A percentile compares a stretch with the other conserved stretches of the same genome.
Evolutionary conservation across 2,329 filamentous ascomycete genomes (phyloP).

Genomic region (Fusarium abutilonis): DNA sequence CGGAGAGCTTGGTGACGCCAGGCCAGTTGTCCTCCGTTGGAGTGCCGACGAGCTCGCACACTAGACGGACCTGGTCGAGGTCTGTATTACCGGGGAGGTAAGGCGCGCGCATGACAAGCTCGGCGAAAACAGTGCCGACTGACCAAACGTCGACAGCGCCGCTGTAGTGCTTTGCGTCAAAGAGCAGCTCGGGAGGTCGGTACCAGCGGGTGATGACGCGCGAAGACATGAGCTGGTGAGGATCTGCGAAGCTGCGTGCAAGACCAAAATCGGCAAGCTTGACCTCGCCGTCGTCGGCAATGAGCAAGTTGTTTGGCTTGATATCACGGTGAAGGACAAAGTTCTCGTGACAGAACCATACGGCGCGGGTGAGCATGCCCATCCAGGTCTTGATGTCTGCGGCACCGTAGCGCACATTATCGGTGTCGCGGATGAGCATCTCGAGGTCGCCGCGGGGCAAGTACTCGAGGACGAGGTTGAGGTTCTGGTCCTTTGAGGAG

Average conservation of each 20-base stretch:
- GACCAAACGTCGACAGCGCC: conserved; percentile 95
- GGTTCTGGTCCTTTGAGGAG: conserved; percentile 94
- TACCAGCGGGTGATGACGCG: conserved; percentile 99
- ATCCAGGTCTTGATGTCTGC: conserved; percentile 99
- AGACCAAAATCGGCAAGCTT: conserved; percentile 99
- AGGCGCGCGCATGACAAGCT: conserved; percentile 83
- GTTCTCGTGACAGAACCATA: conserved; percentile 97
- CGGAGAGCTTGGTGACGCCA: conserved; percentile 81
- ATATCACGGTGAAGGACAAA: conserved; percentile 96
- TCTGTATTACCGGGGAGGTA: conserved; percentile 87
- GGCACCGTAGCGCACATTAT: conserved; percentile 80
- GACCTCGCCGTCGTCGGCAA: conserved; percentile 90
- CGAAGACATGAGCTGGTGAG: conserved; percentile 86
- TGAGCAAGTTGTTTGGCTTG: conserved; percentile 97
- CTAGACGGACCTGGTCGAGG: conserved; percentile 84
- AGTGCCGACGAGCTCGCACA: conserved; percentile 86
- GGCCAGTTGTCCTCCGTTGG: conserved; percentile 97
- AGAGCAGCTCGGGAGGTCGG: conserved; percentile 90
- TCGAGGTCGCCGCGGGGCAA: conserved; percentile 94
- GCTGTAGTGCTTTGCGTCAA: conserved; percentile 87
- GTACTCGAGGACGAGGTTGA: conserved; percentile 95
- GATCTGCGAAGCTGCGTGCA: conserved; percentile 88
- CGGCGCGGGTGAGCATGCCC: conserved; percentile 91
- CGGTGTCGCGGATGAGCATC: conserved; percentile 88
- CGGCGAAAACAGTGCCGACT: conserved; percentile 90